Evolutionary conservation across 2,329 filamentous ascomycete species (phyloP).

Genomic region (Passalora sequoiae): DNA sequence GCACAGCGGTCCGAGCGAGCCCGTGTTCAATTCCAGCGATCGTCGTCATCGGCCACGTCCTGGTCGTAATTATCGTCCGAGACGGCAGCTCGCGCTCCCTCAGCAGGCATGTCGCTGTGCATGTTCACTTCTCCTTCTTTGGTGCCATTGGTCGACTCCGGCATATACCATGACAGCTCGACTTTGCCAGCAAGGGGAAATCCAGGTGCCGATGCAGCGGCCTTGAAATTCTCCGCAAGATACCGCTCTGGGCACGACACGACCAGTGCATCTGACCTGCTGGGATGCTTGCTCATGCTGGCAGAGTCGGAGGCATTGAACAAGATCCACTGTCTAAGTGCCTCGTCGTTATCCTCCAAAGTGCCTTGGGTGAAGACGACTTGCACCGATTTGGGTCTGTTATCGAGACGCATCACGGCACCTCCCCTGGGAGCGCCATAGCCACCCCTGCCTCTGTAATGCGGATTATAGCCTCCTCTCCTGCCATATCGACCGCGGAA

Average conservation of each 20-base stretch:
- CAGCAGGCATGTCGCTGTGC: not conserved
- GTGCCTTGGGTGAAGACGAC: constrained; percentile 51
- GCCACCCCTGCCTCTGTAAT: constrained; percentile 39
- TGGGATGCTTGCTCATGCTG: constrained; percentile 36
- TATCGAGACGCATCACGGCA: constrained; percentile 63
- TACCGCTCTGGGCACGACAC: constrained; percentile 44
- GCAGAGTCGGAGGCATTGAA: constrained; percentile 36
- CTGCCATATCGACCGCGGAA: constrained; percentile 36
- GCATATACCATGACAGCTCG: constrained; percentile 56
- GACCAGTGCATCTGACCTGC: constrained; percentile 36
- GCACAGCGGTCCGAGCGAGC: not conserved
- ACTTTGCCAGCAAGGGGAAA: constrained; percentile 62
- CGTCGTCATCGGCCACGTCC: constrained; percentile 24
- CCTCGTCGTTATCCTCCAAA: constrained; percentile 64
- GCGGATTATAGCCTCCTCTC: constrained; percentile 39
- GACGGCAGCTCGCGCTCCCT: not conserved
- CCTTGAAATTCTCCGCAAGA: constrained; percentile 57
- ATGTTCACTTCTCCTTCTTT: constrained; percentile 8
- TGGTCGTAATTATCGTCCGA: not conserved
- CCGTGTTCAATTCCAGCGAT: constrained; percentile 19
- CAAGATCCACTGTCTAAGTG: constrained; percentile 61
- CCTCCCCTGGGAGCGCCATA: constrained; percentile 45
- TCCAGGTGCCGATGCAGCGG: constrained; percentile 20
- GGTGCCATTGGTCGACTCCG: not conserved
- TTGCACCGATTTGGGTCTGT: constrained; percentile 64